Evolutionary conservation across 2,329 filamentous ascomycete genomes (phyloP).

Genomic region (Talaromyces sp.): DNA sequence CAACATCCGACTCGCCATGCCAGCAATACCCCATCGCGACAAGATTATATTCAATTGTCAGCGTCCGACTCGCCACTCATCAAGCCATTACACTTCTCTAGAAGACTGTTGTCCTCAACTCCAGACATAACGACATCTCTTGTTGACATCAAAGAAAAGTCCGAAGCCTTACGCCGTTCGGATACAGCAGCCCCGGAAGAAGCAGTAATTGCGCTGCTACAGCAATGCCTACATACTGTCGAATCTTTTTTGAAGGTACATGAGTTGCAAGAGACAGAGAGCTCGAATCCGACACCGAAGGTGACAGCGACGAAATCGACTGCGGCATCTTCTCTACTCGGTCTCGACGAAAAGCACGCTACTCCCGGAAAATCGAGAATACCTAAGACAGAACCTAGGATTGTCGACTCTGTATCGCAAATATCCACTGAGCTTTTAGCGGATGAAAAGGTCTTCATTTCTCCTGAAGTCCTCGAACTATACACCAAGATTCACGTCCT

Average conservation of each 20-base stretch:
- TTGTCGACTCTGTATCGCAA: constrained; percentile 48
- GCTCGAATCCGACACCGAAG: constrained; percentile 30
- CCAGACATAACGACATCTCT: constrained; percentile 25
- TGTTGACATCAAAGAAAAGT: constrained; percentile 29
- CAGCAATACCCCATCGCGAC: constrained; percentile 2
- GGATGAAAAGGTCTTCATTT: constrained; percentile 76
- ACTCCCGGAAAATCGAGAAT: constrained; percentile 25
- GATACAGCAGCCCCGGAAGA: constrained; percentile 36
- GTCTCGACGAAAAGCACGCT: constrained; percentile 38
- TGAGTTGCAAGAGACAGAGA: constrained; percentile 27
- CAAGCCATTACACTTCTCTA: background rate
- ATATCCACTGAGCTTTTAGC: constrained; percentile 67
- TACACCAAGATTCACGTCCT: constrained; percentile 76
- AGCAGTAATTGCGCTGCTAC: constrained; percentile 32
- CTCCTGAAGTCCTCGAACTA: constrained; percentile 64
- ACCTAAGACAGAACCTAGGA: constrained; percentile 32
- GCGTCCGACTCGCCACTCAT: background rate
- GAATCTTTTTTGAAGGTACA: constrained; percentile 28
- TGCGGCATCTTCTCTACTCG: constrained; percentile 41
- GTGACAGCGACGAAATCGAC: constrained; percentile 24
- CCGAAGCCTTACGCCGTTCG: constrained; percentile 28
- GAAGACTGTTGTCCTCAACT: constrained; percentile 5
- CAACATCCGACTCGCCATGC: constrained; percentile 4
- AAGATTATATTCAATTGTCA: background rate
- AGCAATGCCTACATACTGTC: constrained; percentile 34